Evolutionary conservation across 148 eudicot genomes (phyloP), one percentile per base, ranked within the genome.

Genomic region (Dianthus caryophyllus): DNA sequence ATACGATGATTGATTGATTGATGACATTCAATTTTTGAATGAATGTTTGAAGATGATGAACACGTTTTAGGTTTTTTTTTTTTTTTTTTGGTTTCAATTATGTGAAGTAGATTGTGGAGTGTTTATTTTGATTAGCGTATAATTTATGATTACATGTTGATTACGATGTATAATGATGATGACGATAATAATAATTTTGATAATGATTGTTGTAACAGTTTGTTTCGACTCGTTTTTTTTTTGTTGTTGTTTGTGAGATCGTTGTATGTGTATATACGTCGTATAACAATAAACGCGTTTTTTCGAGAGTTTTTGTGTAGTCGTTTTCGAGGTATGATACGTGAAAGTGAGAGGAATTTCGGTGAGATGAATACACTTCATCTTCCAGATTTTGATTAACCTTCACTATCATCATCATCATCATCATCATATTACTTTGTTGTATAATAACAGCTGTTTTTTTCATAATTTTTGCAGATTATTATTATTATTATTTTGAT

Each of bases 301-400:
- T n/a, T n/a, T n/a, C n/a, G n/a, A n/a, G n/a, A n/a, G 8, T 41
- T 4, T 41, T 41, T 6, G 6, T 41, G 44, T 33, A 33, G 46
- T 49, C 49, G 10, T 56, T 55, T 22, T 68, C 36, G 2, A 22
- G 25, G 50, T 54, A 54, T 55, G 62, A 67, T 54, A 68, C 71
- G 24, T 63, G 71, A 68, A 25, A 57, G 16, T 26, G 71, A 68
- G 11, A 26, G 63, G 10, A 39, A 56, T 68, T 68, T 18, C 25
- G 64, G 71, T 68, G 61, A 68, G 71, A 68, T 9, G 52, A 56
- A 56, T 24, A 56, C 71, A 55, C 64, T 68, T 68, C 41, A 68
- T 56, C 71, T 56, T 44, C 71, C 63, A 0, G 46, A 66, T 66
- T n/a, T 66, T 66, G 44, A 50, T 68, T n/a, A 33, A 22, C 60